Base-by-base conservation (phyloP, 169 alveolate species). In the Plasmodium reichenowi region DNA sequence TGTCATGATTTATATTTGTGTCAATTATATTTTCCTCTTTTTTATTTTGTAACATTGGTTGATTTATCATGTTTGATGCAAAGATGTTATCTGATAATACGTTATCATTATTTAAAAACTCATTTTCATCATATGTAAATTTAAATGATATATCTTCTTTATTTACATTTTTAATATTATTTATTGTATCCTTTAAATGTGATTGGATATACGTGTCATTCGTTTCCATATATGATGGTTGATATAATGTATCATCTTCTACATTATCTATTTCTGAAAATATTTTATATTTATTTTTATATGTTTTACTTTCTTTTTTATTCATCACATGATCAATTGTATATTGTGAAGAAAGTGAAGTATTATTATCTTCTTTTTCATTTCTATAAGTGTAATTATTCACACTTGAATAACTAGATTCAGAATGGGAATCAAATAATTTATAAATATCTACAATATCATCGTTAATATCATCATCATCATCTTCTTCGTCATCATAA, bases 81-180 rank as follows among this genome's bases (percentile, higher is more conserved):
- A 66, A 29, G 58, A 60, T 80, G 17, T 52, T 72, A 38, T 71
- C 64, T 26, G 88, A 74, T 20, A 80, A 15, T 56, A 54, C 17
- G 45, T 80, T 80, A 32, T 56, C 66, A 26, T 68, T 68, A 9
- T 17, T 50, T 22, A 56, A 32, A 67, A 62, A 52, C 20, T 63
- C 58, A 15, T 68, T 66, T 43, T 80, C 38, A 67, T 68, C 58
- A 38, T 67, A 63, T 15, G 38, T 56, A 68, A 80, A 80, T 67
- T 80, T 80, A 68, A 80, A 80, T 26, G 58, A 56, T 32, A 80
- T 80, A 60, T 80, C 90, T 43, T n/a, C 43, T 3, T 52, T 80
- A 45, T 80, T 68, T 80, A 80, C 66, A 15, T 63, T 80, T 80
- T 67, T 66, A 43, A 80, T 68, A n/a, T 68, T 47, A n/a, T 68